Evolutionary conservation across 176 grass and related monocot species (phyloP).

Genomic region (Saccharum officinarum): DNA sequence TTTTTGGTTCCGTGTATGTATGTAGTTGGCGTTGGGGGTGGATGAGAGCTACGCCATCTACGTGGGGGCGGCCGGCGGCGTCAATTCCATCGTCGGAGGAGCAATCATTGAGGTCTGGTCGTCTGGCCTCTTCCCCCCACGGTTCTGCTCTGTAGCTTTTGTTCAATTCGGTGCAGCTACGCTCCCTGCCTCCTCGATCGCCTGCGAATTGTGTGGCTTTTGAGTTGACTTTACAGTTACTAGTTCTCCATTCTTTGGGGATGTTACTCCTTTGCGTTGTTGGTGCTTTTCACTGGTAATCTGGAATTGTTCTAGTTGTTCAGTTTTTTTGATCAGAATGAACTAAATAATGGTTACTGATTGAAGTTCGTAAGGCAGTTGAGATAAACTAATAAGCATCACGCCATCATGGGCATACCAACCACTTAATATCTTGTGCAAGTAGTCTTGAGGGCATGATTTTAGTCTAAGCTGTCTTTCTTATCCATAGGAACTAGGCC

Average conservation of each 20-base stretch:
- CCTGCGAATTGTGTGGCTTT: background rate
- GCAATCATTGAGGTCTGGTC: slow-evolving; percentile 65
- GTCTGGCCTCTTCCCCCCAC: background rate
- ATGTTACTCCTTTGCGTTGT: background rate
- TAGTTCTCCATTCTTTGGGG: background rate
- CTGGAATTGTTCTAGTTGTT: background rate
- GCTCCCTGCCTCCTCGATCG: background rate
- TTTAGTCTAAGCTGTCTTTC: background rate
- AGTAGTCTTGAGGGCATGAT: background rate
- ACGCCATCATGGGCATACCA: background rate
- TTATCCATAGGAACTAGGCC: background rate
- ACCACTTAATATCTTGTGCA: background rate
- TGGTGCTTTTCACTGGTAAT: background rate
- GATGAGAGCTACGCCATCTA: slow-evolving; percentile 91
- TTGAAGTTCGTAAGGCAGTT: background rate
- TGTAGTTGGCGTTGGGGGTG: slow-evolving; percentile 70
- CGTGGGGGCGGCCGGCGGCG: slow-evolving; percentile 33
- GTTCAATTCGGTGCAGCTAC: background rate
- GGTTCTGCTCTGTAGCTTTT: background rate
- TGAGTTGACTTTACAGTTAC: background rate
- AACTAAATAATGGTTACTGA: background rate
- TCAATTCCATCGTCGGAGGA: slow-evolving; percentile 72
- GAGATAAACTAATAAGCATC: background rate
- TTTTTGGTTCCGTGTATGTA: background rate
- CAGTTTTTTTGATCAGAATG: background rate